phyloP scores from a whole-genome alignment of 2,329 filamentous ascomycete species.

The Westerdykella sp. region DNA sequence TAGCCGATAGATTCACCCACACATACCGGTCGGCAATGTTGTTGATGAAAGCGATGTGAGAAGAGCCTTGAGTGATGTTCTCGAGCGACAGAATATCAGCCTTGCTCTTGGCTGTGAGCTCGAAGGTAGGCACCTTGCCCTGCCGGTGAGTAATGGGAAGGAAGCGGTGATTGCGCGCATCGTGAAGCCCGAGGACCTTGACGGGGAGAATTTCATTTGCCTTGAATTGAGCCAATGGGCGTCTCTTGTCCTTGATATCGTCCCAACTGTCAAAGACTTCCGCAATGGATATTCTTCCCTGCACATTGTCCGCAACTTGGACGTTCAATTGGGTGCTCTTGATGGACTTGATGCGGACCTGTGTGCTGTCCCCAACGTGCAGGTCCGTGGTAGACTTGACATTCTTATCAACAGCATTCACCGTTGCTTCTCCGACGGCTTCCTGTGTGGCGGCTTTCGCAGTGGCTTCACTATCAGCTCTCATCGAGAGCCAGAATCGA shows the following conservation, averaged over 20 bases:
- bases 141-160: conserved; percentile 83
- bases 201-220: conserved; percentile 65
- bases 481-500: conserved; percentile 63
- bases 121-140: conserved; percentile 71
- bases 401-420: conserved; percentile 59
- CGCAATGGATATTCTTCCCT: conserved; percentile 89
- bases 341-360: conserved; percentile 73
- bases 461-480: conserved; percentile 37
- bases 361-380: conserved; percentile 63
- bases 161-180: conserved; percentile 84
- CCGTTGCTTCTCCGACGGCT: conserved; percentile 37
- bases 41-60: conserved; percentile 81
- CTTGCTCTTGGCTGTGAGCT: conserved; percentile 66
- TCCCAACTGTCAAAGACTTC: conserved; percentile 86
- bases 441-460: conserved; percentile 19
- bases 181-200: conserved; percentile 78
- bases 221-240: conserved; percentile 69
- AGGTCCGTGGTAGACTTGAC: conserved; percentile 66
- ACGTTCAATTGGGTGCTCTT: conserved; percentile 93
- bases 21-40: conserved; percentile 73
- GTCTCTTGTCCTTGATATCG: conserved; percentile 74
- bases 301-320: conserved; percentile 75
- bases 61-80: conserved; percentile 64
- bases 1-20: conserved; percentile 88
- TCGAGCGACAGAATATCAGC: conserved; percentile 63